Conservation (phyloP, 179 eudicot genomes). For the Corrigiola litoralis region DNA sequence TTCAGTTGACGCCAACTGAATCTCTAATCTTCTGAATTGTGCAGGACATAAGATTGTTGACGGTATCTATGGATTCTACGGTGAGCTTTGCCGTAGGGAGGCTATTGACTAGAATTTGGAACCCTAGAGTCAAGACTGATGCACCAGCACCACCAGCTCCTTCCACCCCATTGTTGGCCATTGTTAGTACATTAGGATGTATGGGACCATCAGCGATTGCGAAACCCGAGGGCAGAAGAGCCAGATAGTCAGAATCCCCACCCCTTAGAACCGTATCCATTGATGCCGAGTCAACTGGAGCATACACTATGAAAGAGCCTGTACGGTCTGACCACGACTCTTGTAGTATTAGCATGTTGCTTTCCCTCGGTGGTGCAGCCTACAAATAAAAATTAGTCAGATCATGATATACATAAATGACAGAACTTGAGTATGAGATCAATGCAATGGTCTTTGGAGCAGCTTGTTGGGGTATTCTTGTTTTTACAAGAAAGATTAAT, state of each 20-base stretch:
- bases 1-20: constrained; percentile 25
- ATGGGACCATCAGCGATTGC: constrained; percentile 35
- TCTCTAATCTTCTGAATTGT: constrained; percentile 56
- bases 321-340: constrained; percentile 57
- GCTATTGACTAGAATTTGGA: constrained; percentile 58
- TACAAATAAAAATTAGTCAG: constrained; percentile 15
- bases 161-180: neutral
- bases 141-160: constrained; percentile 18
- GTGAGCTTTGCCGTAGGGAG: constrained; percentile 52
- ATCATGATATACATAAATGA: neutral
- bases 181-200: neutral
- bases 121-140: constrained; percentile 58
- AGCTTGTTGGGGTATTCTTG: neutral
- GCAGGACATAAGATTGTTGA: constrained; percentile 50
- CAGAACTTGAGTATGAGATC: neutral
- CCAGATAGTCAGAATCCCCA: constrained; percentile 50
- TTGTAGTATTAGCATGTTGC: constrained; percentile 56
- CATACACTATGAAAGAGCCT: constrained; percentile 53
- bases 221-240: constrained; percentile 72
- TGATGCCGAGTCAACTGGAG: constrained; percentile 43
- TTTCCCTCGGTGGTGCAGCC: constrained; percentile 42
- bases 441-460: neutral
- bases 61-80: constrained; percentile 59
- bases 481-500: too few species aligned
- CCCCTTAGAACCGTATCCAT: constrained; percentile 47